Evolutionary conservation across 2,329 filamentous ascomycete species (phyloP).

Genomic region (Westerdykella aurantiaca): DNA sequence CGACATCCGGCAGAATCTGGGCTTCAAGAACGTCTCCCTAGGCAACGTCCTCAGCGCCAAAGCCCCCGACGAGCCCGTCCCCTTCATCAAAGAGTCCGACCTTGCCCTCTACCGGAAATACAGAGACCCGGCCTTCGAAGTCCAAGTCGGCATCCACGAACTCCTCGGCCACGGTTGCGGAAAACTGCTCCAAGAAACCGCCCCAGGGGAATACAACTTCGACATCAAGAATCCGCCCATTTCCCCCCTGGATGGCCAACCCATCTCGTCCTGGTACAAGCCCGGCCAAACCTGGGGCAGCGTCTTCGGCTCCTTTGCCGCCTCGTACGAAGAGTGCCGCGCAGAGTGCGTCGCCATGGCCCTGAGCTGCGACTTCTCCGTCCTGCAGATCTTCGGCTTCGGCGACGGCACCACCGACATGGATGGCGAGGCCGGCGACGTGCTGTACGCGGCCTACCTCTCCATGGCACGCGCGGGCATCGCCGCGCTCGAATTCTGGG

Average conservation of each 20-base stretch:
- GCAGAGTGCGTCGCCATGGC: conserved; percentile 93
- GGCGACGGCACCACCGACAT: conserved; percentile 71
- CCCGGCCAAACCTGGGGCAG: conserved; percentile 92
- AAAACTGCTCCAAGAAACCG: conserved; percentile 86
- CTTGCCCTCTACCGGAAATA: conserved; percentile 73
- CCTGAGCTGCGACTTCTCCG: conserved; percentile 79
- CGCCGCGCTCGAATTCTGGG: conserved; percentile 86
- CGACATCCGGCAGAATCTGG: conserved; percentile 68
- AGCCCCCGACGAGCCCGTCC: conserved; percentile 84
- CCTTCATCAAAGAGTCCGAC: conserved; percentile 78
- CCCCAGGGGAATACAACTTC: conserved; percentile 80
- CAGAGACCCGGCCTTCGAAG: conserved; percentile 84
- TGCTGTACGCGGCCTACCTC: conserved; percentile 83
- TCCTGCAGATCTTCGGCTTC: conserved; percentile 87
- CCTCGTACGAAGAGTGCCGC: conserved; percentile 88
- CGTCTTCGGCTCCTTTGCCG: conserved; percentile 82
- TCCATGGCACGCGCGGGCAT: conserved; percentile 93
- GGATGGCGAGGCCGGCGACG: conserved; percentile 70
- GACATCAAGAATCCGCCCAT: conserved; percentile 74
- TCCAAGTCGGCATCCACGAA: conserved; percentile 93
- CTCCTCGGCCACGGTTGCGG: conserved; percentile 85
- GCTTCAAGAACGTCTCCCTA: conserved; percentile 90
- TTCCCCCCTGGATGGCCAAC: conserved; percentile 71
- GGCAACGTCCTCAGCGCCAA: conserved; percentile 91
- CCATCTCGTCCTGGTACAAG: conserved; percentile 83